phyloP scores from a whole-genome alignment of 352 stramenopile species.

The Phytophthora parvispora region DNA sequence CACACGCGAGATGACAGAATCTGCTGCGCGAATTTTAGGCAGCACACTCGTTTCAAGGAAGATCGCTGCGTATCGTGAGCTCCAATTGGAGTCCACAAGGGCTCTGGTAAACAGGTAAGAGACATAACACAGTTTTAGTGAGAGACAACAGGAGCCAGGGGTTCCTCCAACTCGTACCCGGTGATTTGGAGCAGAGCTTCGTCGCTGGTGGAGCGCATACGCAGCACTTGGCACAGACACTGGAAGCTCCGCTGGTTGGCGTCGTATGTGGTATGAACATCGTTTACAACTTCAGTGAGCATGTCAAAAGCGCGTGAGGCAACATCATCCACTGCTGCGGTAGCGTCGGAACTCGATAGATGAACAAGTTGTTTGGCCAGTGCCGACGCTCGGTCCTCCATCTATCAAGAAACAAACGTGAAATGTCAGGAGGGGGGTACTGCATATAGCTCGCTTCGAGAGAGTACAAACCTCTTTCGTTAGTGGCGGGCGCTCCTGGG shows the following conservation, averaged over 20 bases:
- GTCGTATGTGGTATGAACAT: conserved; percentile 62
- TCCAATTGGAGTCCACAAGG: conserved; percentile 76
- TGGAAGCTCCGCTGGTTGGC: conserved; percentile 66
- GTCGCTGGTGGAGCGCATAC: conserved; percentile 60
- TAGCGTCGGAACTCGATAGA: conserved; percentile 43
- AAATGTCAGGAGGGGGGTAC: not conserved
- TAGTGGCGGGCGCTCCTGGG: conserved; percentile 28
- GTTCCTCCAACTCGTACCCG: conserved; percentile 29
- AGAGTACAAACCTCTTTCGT: conserved; percentile 45
- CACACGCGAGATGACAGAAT: conserved; percentile 81
- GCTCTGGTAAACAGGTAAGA: conserved; percentile 29
- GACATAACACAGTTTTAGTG: not conserved
- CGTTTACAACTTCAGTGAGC: conserved; percentile 72
- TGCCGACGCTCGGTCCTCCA: conserved; percentile 48
- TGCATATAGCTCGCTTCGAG: no score
- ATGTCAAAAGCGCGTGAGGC: conserved; percentile 40
- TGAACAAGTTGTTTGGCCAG: conserved; percentile 61
- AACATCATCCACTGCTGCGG: conserved; percentile 34
- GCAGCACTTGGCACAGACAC: conserved; percentile 51
- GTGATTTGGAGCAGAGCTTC: conserved; percentile 71
- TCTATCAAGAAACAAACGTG: conserved; percentile 29
- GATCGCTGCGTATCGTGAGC: conserved; percentile 69
- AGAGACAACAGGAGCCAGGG: not conserved
- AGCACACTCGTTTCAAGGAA: conserved; percentile 69
- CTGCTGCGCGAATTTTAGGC: conserved; percentile 61